phyloP scores from a whole-genome alignment of 192 early-diverging fungal genomes.

The Umbelopsis isabellina region DNA sequence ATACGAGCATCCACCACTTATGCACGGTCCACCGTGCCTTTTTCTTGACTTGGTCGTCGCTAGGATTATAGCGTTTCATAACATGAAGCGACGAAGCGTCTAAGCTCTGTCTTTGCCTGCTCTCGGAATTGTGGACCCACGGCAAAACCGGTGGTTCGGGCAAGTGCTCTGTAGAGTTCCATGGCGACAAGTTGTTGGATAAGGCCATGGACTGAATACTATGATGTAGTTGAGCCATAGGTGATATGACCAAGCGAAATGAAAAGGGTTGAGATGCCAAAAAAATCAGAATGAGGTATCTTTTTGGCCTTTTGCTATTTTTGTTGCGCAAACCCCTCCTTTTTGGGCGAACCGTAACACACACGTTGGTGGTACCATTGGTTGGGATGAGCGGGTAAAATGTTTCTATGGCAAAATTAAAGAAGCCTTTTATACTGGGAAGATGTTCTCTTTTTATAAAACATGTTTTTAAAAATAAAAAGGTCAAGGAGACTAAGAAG shows the following conservation, averaged over 20 bases:
- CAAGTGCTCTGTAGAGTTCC: conserved; percentile 4
- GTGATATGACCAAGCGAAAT: no score
- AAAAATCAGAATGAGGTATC: background rate
- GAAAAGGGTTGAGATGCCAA: background rate
- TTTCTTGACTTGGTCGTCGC: conserved; percentile 19
- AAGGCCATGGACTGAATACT: background rate
- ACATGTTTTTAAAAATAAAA: background rate
- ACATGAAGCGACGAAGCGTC: conserved; percentile 33
- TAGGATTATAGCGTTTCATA: conserved; percentile 31
- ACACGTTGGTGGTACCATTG: background rate
- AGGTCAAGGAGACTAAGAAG: background rate
- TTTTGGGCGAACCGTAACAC: background rate
- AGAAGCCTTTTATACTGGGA: background rate
- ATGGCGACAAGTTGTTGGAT: background rate
- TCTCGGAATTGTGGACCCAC: background rate
- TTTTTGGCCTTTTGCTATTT: no score
- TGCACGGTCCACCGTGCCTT: conserved; percentile 46
- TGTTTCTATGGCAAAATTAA: no score
- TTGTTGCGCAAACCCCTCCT: no score
- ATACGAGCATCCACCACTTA: conserved; percentile 46
- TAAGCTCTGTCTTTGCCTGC: background rate
- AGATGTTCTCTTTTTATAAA: background rate
- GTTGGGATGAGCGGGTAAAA: background rate
- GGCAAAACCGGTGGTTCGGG: background rate
- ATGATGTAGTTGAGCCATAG: background rate